phyloP scores from a whole-genome alignment of 805 yeast genomes.

The Saturnispora sekii region DNA sequence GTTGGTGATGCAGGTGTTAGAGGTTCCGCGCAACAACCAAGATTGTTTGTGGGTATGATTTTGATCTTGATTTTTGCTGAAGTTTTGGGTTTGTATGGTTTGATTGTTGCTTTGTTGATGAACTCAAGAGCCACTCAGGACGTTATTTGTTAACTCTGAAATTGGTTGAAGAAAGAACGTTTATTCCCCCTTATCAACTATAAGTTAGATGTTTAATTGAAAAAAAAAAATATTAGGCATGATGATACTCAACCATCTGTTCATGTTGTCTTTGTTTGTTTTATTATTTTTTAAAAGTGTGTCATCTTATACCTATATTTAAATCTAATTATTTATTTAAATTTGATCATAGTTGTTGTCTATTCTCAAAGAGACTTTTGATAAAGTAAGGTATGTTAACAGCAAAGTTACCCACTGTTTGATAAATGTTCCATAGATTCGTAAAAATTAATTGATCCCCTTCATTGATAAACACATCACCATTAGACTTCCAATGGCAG shows the following conservation, averaged over 20 bases:
- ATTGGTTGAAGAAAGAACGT: too few relatives aligned
- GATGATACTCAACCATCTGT: too few relatives aligned
- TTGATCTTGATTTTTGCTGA: constrained; percentile 97
- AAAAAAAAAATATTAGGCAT: background rate
- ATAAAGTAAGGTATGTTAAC: constrained; percentile 2
- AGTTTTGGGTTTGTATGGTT: constrained; percentile 94
- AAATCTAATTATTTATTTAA: background rate
- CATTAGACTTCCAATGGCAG: constrained; percentile 22
- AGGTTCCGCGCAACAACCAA: constrained; percentile 97
- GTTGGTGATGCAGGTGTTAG: constrained; percentile 99
- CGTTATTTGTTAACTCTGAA: constrained; percentile 54
- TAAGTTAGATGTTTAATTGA: background rate
- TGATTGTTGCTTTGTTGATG: constrained; percentile 93
- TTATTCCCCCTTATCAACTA: background rate
- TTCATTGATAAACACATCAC: constrained; percentile 18
- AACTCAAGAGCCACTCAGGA: constrained; percentile 97
- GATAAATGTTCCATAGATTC: constrained; percentile 13
- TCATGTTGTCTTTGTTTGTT: too few relatives aligned
- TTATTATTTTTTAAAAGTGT: too few relatives aligned
- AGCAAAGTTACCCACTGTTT: constrained; percentile 4
- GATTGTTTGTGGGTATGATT: constrained; percentile 97
- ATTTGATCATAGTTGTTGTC: background rate
- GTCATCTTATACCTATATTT: background rate
- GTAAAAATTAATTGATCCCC: constrained; percentile 16
- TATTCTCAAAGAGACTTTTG: background rate